Conservation (phyloP, 129 eudicot genomes). For the Logfia minima region DNA sequence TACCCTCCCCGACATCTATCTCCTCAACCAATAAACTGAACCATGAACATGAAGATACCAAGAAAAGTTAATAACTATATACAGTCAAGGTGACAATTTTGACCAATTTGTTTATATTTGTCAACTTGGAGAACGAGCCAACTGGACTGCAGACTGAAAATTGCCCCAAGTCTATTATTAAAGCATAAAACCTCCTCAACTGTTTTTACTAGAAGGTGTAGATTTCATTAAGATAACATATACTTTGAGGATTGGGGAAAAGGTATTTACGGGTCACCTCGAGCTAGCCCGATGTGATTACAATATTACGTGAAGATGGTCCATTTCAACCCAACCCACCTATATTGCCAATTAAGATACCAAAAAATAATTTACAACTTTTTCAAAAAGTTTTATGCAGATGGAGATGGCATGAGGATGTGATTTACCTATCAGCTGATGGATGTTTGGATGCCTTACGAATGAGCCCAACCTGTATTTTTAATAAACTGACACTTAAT, state of each 20-base stretch:
- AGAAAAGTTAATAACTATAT: background rate
- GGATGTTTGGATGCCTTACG: constrained; percentile 99
- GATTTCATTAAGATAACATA: background rate
- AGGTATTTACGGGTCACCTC: background rate
- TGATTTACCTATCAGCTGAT: constrained; percentile 81
- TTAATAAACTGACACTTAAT: constrained; percentile 72
- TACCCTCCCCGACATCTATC: constrained; percentile 89
- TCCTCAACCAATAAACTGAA: constrained; percentile 96
- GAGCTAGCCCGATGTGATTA: background rate
- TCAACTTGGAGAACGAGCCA: background rate
- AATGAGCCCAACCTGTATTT: constrained; percentile 84
- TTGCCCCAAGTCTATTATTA: background rate
- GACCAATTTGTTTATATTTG: background rate
- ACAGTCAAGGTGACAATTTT: background rate
- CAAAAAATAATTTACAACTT: no score
- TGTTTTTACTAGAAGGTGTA: background rate
- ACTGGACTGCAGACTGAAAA: background rate
- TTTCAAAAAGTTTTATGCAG: background rate
- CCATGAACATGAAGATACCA: constrained; percentile 11
- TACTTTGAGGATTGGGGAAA: background rate
- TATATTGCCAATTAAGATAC: background rate
- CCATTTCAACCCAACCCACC: background rate
- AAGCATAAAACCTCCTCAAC: background rate
- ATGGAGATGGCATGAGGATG: background rate
- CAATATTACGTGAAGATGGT: background rate